Percentiles rank a stretch among this genome's conserved stretches.
Conservation (phyloP, 1,139 yeast genomes). For the Taphrina pruni region DNA sequence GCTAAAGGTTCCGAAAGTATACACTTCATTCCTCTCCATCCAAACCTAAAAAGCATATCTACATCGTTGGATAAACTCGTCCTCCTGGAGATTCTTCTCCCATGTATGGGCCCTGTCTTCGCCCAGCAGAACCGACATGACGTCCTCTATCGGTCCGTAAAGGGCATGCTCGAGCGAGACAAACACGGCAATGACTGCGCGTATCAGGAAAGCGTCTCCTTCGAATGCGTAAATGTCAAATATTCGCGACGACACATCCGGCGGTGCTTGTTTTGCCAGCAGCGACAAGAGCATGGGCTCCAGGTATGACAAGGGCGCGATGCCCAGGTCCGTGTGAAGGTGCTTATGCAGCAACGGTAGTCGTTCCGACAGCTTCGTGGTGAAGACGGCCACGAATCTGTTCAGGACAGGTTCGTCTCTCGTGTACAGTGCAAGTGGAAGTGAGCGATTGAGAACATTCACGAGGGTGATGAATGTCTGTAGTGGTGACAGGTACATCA, state of each 20-base stretch:
- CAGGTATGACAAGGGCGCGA: slow-evolving; percentile 54
- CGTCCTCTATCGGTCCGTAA: slow-evolving; percentile 60
- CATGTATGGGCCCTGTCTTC: slow-evolving; percentile 30
- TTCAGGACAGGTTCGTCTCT: slow-evolving; percentile 51
- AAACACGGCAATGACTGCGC: slow-evolving; percentile 60
- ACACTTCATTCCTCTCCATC: neutral
- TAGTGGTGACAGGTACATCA: slow-evolving; percentile 54
- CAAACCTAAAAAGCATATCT: slow-evolving; percentile 40
- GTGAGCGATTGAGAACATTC: slow-evolving; percentile 55
- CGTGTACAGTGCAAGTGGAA: slow-evolving; percentile 51
- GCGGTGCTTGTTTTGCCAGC: slow-evolving; percentile 52
- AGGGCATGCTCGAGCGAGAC: slow-evolving; percentile 60
- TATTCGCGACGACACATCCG: slow-evolving; percentile 55
- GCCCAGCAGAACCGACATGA: slow-evolving; percentile 50
- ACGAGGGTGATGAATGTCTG: slow-evolving; percentile 57
- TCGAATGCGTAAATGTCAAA: slow-evolving; percentile 68
- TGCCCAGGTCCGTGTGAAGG: slow-evolving; percentile 54
- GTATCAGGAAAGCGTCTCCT: slow-evolving; percentile 60
- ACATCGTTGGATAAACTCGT: slow-evolving; percentile 24
- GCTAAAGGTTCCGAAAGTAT: neutral
- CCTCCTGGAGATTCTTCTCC: slow-evolving; percentile 29
- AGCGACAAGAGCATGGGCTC: slow-evolving; percentile 53
- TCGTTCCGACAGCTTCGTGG: slow-evolving; percentile 56
- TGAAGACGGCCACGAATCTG: slow-evolving; percentile 56
- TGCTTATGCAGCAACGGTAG: slow-evolving; percentile 60